phyloP scores from a whole-genome alignment of 2,329 filamentous ascomycete genomes.

The Catunica adiposa region DNA sequence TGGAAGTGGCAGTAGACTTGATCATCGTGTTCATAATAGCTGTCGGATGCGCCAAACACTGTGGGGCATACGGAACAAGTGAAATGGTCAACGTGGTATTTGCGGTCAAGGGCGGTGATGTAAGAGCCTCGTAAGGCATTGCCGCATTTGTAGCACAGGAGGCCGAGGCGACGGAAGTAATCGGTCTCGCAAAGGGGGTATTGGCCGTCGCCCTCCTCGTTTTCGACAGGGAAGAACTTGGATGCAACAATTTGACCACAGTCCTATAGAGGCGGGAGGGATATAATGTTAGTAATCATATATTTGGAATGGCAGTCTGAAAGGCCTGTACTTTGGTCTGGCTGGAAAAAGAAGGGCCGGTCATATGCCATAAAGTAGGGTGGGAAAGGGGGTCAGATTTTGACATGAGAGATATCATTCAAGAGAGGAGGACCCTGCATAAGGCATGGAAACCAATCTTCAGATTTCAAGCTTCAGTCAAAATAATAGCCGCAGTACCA shows the following conservation, averaged over 20 bases:
- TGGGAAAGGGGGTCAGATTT: slow-evolving; percentile 8
- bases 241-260: slow-evolving; percentile 94
- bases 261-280: slow-evolving; percentile 41
- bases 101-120: slow-evolving; percentile 91
- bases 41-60: slow-evolving; percentile 95
- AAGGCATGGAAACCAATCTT: too few species aligned
- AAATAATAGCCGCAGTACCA: neutral
- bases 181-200: slow-evolving; percentile 96
- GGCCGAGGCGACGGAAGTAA: slow-evolving; percentile 82
- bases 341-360: neutral
- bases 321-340: too few species aligned
- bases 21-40: slow-evolving; percentile 95
- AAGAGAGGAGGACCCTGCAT: too few species aligned
- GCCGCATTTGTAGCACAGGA: slow-evolving; percentile 83
- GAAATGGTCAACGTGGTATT: slow-evolving; percentile 98
- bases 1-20: slow-evolving; percentile 98
- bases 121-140: slow-evolving; percentile 90
- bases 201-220: slow-evolving; percentile 68
- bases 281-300: slow-evolving; percentile 5
- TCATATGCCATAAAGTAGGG: slow-evolving; percentile 1
- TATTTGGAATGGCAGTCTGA: neutral
- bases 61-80: slow-evolving; percentile 94
- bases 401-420: neutral
- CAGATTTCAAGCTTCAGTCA: neutral
- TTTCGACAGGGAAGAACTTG: slow-evolving; percentile 95